Percentiles rank a stretch among this genome's conserved stretches.
Conservation (phyloP, 257 asterid genomes). For the Penstemon newberryi region DNA sequence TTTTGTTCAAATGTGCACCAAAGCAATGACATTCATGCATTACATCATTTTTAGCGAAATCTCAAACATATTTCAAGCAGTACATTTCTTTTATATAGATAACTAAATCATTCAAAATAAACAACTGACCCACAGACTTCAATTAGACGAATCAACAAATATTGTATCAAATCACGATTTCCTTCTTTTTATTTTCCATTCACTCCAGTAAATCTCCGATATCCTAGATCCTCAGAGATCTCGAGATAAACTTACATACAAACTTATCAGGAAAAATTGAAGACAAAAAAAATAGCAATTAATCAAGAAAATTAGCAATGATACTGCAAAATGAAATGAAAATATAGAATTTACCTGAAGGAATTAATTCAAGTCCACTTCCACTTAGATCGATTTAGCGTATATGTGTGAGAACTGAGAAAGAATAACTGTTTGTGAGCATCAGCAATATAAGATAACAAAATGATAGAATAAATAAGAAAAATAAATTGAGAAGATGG, state of each 20-base stretch:
- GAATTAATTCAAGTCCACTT: conserved; percentile 25
- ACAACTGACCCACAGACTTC: neutral
- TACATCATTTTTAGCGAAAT: conserved; percentile 20
- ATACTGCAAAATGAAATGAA: neutral
- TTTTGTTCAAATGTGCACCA: neutral
- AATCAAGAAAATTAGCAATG: conserved; percentile 1
- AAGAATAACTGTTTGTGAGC: conserved; percentile 20
- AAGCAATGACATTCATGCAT: neutral
- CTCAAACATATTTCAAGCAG: neutral
- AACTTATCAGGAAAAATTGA: neutral
- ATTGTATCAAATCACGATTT: conserved; percentile 16
- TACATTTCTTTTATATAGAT: neutral
- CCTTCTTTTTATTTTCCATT: conserved; percentile 4
- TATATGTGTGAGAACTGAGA: conserved; percentile 16
- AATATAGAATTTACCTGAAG: conserved; percentile 25
- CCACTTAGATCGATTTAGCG: conserved; percentile 30
- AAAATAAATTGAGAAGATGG: neutral
- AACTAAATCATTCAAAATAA: too few species aligned
- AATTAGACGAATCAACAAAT: conserved; percentile 3
- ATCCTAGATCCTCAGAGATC: conserved; percentile 36
- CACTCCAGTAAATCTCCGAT: conserved; percentile 20
- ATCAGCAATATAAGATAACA: neutral
- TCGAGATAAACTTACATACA: conserved; percentile 16
- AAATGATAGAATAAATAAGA: neutral
- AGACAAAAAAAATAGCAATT: neutral